These are phyloP conservation scores for Cystobasidium onofrii DNA, from an alignment of 768 basidiomycete species.

Conservation along the genomic window DNA sequence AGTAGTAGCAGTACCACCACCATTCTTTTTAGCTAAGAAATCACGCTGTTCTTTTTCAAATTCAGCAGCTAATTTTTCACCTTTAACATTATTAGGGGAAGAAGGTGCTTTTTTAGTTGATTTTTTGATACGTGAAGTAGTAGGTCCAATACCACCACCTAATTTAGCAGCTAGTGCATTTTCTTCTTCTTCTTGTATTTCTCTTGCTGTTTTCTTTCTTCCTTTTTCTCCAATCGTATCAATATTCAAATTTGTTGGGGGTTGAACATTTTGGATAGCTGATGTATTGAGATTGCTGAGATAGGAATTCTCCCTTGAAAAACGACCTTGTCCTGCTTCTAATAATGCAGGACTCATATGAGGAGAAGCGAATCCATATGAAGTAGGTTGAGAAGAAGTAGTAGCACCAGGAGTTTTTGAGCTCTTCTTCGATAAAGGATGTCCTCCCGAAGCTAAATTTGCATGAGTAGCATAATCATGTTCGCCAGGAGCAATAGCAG, in stretches of 20 bases:
- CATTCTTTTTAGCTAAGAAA: not conserved
- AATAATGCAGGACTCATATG: not conserved
- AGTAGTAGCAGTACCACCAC: not conserved
- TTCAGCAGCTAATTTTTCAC: not conserved
- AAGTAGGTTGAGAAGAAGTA: not conserved
- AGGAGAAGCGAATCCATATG: not conserved
- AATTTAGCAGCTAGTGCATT: not conserved
- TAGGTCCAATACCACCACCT: not conserved
- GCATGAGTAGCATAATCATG: not conserved
- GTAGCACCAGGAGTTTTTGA: not conserved
- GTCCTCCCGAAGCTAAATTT: not conserved
- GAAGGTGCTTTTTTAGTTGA: not conserved
- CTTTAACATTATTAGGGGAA: not conserved
- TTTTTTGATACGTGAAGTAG: not conserved
- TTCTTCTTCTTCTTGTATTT: slow-evolving; percentile 1
- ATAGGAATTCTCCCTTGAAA: not conserved
- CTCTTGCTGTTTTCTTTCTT: slow-evolving; percentile 4
- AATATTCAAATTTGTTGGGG: not conserved
- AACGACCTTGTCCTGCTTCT: not conserved
- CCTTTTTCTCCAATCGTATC: not conserved
- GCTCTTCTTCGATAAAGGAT: not conserved
- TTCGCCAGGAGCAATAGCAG: not conserved
- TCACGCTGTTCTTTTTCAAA: not conserved
- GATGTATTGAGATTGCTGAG: no score
- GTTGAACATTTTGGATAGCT: no score